Percentiles rank a stretch among this genome's conserved stretches.
Evolutionary conservation across 2,329 filamentous ascomycete genomes (phyloP).

Genomic region (Colletotrichum viniferum): DNA sequence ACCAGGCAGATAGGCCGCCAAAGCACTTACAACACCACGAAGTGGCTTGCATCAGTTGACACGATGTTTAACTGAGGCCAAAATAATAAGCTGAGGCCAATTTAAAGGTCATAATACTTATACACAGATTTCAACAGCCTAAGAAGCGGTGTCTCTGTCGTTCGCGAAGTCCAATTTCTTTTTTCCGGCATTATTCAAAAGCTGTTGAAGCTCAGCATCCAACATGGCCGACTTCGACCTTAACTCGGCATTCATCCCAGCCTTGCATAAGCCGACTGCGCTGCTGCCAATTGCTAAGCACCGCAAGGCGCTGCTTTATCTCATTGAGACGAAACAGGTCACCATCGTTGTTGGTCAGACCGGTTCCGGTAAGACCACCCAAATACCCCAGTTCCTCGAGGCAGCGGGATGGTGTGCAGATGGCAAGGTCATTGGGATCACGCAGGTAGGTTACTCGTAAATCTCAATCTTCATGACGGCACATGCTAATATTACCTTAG

Average conservation of each 20-base stretch:
- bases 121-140: background rate
- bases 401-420: constrained; percentile 86
- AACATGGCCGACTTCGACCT: constrained; percentile 63
- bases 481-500: constrained; percentile 45
- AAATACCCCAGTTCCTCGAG: constrained; percentile 90
- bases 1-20: background rate
- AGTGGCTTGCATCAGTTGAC: background rate
- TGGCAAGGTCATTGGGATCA: constrained; percentile 84
- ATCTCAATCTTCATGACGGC: background rate
- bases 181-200: background rate
- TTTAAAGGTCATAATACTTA: background rate
- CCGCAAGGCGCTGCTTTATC: constrained; percentile 78
- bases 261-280: constrained; percentile 83
- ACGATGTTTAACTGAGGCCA: background rate
- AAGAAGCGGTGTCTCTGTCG: background rate
- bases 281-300: constrained; percentile 89
- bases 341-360: constrained; percentile 93
- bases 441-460: constrained; percentile 69
- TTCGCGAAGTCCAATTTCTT: background rate
- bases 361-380: constrained; percentile 93
- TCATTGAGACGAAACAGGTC: constrained; percentile 82
- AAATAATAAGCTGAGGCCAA: background rate
- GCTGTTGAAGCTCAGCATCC: background rate
- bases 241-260: constrained; percentile 70
- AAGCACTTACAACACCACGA: background rate